Conservation (phyloP, 2,329 filamentous ascomycete species). For the Fusarium burgessii region DNA sequence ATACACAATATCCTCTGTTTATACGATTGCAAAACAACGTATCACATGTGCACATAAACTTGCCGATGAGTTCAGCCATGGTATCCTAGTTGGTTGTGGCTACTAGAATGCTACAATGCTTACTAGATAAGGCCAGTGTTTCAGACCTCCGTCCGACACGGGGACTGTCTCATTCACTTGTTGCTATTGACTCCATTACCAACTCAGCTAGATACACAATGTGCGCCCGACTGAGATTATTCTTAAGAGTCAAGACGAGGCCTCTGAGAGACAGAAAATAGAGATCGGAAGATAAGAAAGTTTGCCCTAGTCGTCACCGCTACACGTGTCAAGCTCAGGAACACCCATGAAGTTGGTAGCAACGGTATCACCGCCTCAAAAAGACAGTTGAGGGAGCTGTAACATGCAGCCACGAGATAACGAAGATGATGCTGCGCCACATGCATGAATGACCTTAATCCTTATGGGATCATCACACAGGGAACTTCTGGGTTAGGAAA, state of each 20-base stretch:
- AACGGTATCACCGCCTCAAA: conserved; percentile 1
- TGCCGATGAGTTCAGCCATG: background rate
- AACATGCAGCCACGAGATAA: conserved; percentile 22
- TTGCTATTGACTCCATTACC: background rate
- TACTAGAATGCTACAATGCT: background rate
- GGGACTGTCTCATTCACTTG: background rate
- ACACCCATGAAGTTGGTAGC: background rate
- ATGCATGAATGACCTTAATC: conserved; percentile 11
- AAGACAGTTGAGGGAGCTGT: background rate
- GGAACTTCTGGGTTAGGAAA: background rate
- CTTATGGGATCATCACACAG: conserved; percentile 1
- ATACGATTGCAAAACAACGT: background rate
- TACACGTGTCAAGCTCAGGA: conserved; percentile 31
- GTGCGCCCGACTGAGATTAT: background rate
- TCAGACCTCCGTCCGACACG: background rate
- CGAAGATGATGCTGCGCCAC: conserved; percentile 25
- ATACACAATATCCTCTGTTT: background rate
- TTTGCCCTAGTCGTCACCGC: conserved; percentile 13
- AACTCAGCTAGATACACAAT: background rate
- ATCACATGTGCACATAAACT: background rate
- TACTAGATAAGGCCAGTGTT: background rate
- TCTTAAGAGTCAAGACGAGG: background rate
- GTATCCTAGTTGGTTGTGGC: background rate
- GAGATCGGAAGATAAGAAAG: background rate
- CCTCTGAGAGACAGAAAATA: background rate